Base-by-base conservation (phyloP, 345 rosid genomes). In the Pistacia atlantica region DNA sequence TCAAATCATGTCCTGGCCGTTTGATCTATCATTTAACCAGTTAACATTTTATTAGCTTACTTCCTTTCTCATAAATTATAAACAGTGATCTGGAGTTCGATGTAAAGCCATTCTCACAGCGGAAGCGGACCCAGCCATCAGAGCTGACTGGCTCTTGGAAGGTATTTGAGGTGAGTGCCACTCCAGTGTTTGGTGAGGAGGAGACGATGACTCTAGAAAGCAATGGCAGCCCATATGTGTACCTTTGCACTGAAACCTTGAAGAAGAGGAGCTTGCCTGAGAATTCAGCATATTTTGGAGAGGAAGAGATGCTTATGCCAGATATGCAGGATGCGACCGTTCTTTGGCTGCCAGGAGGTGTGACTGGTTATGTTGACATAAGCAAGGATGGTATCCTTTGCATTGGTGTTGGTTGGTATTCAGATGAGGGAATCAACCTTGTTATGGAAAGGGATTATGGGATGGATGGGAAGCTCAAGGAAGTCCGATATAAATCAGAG, bases 381-480 rank as follows among this genome's bases (percentile, higher is more conserved):
- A 77, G 79, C 76, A 84, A 88, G 71, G 98, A 93, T 31, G 99
- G 99, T 31, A 79, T 86, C 17, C 87, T 95, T 52, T 89, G 97
- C 74, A 84, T 95, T 17, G 98, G 98, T 14, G 87, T 86, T 7
- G 97, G 97, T 46, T 95, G 98, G 98, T 91, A 95, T 75, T 95
- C 97, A 0, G 94, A 89, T 1, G 95, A 95, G 83, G 98, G 97
- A 38, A 88, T 91, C 65, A 95, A 95, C 84, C 94, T 91, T 54
- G 98, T 88, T 55, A 90, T 95, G 95, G 97, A 95, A 75, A 90
- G 97, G 80, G 95, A 91, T 76, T 95, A 95, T 70, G 97, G 86
- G 25, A 18, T 82, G 16, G 97, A 95, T 83, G 99, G 99, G 62
- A 87, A 83, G 84, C 88, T 95, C 22, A 87, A 81, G 81, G 97